phyloP scores from a whole-genome alignment of 192 early-diverging fungal genomes.

The Gonapodya prolifera region DNA sequence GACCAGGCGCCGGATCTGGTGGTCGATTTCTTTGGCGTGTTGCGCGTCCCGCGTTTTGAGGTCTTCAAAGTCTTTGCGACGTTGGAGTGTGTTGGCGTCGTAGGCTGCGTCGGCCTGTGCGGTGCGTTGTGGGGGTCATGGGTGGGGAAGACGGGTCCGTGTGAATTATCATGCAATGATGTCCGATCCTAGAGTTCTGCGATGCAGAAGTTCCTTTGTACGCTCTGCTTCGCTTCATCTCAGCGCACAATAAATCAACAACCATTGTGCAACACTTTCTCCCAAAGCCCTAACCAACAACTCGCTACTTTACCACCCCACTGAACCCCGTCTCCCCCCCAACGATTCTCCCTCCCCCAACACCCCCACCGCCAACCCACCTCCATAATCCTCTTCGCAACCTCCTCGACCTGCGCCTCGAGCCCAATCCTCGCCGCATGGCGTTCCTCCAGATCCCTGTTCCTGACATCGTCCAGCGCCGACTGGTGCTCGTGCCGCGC shows the following conservation, averaged over 20 bases:
- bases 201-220: too few relatives aligned
- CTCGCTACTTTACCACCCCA: too few relatives aligned
- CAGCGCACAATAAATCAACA: too few relatives aligned
- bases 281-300: too few relatives aligned
- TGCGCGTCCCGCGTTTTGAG: constrained; percentile 44
- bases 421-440: constrained; percentile 47
- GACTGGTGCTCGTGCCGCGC: constrained; percentile 46
- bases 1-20: constrained; percentile 45
- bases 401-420: constrained; percentile 45
- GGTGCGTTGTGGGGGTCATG: neutral
- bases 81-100: constrained; percentile 38
- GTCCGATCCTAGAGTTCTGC: too few relatives aligned
- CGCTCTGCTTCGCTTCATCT: too few relatives aligned
- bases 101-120: constrained; percentile 35
- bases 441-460: constrained; percentile 53
- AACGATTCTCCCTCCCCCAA: too few relatives aligned
- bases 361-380: constrained; percentile 11
- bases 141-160: neutral
- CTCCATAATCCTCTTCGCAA: constrained; percentile 43
- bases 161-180: too few relatives aligned
- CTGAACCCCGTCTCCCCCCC: too few relatives aligned
- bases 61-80: constrained; percentile 47
- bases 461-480: constrained; percentile 44
- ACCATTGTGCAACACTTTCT: too few relatives aligned
- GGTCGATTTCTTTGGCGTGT: constrained; percentile 45